These are phyloP conservation scores for Clathrospora elynae DNA, from an alignment of 2,329 filamentous ascomycete genomes.

Conservation along the genomic window DNA sequence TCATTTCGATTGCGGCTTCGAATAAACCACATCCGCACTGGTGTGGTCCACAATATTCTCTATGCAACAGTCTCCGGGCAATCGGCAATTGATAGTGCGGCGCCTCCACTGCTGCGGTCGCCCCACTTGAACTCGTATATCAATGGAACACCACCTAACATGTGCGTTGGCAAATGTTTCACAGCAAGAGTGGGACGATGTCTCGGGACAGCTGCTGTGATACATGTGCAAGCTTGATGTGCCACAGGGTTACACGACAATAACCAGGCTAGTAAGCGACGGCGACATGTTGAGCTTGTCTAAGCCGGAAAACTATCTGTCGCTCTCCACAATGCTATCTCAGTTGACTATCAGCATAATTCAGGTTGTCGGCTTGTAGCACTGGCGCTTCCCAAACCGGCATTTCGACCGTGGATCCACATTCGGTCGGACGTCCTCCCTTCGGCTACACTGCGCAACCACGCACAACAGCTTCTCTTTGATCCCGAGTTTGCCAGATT, in stretches of 20 bases:
- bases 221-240: conserved; percentile 22
- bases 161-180: conserved; percentile 35
- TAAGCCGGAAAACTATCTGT: conserved; percentile 6
- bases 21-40: conserved; percentile 1
- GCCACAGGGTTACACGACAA: conserved; percentile 22
- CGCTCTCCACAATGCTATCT: too few relatives aligned
- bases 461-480: conserved; percentile 21
- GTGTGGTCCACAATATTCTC: conserved; percentile 1
- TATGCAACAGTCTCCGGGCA: conserved; percentile 7
- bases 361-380: too few relatives aligned
- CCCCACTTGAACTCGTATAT: conserved; percentile 2
- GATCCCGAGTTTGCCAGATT: conserved; percentile 11
- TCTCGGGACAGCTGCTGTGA: conserved; percentile 26
- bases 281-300: background rate
- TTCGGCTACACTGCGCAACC: conserved; percentile 22
- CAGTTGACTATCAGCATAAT: too few relatives aligned
- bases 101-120: conserved; percentile 8
- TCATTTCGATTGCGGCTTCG: background rate
- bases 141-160: conserved; percentile 4
- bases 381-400: conserved; percentile 16
- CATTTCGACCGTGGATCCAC: conserved; percentile 17
- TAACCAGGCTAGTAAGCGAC: conserved; percentile 5
- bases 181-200: conserved; percentile 18
- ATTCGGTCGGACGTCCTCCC: conserved; percentile 15
- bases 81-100: conserved; percentile 18